Conservation (phyloP, 2,329 filamentous ascomycete species). For the Nakataea oryzae region DNA sequence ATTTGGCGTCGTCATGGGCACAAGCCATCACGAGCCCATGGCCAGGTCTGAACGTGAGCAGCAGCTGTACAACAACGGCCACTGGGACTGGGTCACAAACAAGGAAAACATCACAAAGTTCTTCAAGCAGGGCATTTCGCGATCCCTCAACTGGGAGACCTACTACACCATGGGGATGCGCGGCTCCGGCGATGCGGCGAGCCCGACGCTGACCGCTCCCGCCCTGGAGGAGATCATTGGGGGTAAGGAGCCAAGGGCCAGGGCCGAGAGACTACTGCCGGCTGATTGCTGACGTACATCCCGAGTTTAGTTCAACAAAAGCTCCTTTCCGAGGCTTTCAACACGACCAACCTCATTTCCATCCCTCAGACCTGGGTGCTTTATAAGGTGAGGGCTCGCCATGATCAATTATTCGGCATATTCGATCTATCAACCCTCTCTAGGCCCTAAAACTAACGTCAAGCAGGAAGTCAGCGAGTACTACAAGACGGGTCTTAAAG, state of each 20-base stretch:
- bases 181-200: constrained; percentile 40
- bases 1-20: constrained; percentile 49
- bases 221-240: constrained; percentile 35
- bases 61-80: constrained; percentile 23
- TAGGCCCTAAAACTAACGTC: not conserved
- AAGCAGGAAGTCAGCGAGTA: constrained; percentile 37
- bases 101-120: constrained; percentile 39
- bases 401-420: too few relatives aligned
- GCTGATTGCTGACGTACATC: not conserved
- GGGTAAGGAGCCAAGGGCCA: not conserved
- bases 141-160: constrained; percentile 35
- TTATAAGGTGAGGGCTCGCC: constrained; percentile 36
- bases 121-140: constrained; percentile 37
- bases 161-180: constrained; percentile 43
- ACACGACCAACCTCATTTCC: not conserved
- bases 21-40: constrained; percentile 49
- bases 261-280: not conserved
- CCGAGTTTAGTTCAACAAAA: not conserved
- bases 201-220: constrained; percentile 23
- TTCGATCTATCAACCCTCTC: not conserved
- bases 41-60: constrained; percentile 34
- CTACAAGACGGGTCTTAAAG: constrained; percentile 44
- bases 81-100: constrained; percentile 45
- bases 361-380: constrained; percentile 49
- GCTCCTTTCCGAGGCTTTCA: constrained; percentile 5